These are phyloP conservation scores for Skeletonema tropicum DNA, from an alignment of 108 stramenopile genomes.

Conservation along the genomic window DNA sequence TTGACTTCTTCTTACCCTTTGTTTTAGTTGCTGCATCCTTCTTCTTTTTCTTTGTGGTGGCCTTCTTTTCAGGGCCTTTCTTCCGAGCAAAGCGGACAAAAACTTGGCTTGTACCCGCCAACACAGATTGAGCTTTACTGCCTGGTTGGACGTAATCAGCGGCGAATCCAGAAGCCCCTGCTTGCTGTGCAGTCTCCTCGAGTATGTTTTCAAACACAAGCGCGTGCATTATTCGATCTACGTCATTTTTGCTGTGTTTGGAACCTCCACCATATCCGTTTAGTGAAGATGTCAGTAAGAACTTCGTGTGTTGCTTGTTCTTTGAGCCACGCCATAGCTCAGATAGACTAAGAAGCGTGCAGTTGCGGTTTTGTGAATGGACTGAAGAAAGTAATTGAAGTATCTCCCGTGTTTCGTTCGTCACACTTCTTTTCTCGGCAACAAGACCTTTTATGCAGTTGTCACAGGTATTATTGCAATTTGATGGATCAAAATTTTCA, in stretches of 20 bases:
- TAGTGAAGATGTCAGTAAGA: slow-evolving; percentile 25
- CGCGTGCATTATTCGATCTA: slow-evolving; percentile 74
- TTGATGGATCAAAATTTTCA: slow-evolving; percentile 74
- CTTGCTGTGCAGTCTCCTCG: slow-evolving; percentile 60
- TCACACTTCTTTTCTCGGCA: slow-evolving; percentile 67
- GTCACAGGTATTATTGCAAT: slow-evolving; percentile 88
- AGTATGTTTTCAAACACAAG: slow-evolving; percentile 78
- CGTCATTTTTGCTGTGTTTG: slow-evolving; percentile 66
- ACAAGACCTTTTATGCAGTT: slow-evolving; percentile 79
- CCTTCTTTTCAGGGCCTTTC: slow-evolving; percentile 29
- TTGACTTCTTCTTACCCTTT: slow-evolving; percentile 38
- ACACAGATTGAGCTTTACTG: slow-evolving; percentile 51
- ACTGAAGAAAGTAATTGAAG: slow-evolving; percentile 58
- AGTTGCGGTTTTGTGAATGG: slow-evolving; percentile 31
- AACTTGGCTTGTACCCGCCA: slow-evolving; percentile 53
- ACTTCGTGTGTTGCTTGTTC: slow-evolving; percentile 66
- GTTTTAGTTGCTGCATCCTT: slow-evolving; percentile 26
- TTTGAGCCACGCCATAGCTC: slow-evolving; percentile 85
- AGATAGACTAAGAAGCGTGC: slow-evolving; percentile 66
- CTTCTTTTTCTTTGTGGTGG: slow-evolving; percentile 46
- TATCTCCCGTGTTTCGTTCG: slow-evolving; percentile 59
- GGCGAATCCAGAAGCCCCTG: slow-evolving; percentile 56
- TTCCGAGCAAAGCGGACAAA: slow-evolving; percentile 69
- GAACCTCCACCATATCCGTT: slow-evolving; percentile 68
- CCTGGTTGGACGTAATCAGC: slow-evolving; percentile 77